phyloP scores from a whole-genome alignment of 257 asterid species.

The Sherardia arvensis region DNA sequence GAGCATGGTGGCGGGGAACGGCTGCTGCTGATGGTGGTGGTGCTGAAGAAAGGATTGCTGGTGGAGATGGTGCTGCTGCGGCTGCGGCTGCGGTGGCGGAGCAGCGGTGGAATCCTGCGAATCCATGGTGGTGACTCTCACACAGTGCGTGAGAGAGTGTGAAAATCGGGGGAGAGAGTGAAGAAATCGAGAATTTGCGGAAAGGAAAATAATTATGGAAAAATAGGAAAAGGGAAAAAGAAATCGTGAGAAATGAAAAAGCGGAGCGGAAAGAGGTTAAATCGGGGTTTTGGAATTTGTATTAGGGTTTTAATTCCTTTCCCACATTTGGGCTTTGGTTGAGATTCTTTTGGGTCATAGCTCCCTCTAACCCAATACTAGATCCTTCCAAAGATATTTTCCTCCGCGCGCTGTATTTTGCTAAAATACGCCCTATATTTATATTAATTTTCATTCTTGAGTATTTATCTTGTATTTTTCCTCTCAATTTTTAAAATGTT shows the following conservation, averaged over 20 bases:
- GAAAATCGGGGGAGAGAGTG: constrained; percentile 1
- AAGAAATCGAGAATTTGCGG: not conserved
- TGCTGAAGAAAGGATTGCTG: constrained; percentile 11
- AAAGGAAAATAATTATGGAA: not conserved
- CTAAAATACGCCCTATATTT: no score
- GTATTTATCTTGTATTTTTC: no score
- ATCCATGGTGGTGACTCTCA: constrained; percentile 14
- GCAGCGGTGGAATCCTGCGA: constrained; percentile 23
- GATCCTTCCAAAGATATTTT: not conserved
- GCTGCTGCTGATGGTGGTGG: constrained; percentile 7
- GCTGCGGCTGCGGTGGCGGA: constrained; percentile 16
- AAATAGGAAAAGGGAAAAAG: not conserved
- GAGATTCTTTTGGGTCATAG: not conserved
- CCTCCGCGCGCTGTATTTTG: no score
- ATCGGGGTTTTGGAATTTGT: constrained; percentile 6
- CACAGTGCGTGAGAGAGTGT: not conserved
- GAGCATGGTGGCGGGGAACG: constrained; percentile 9
- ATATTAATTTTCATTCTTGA: not conserved
- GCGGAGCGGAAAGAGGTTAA: constrained; percentile 16
- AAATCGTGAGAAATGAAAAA: not conserved
- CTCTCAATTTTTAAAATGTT: no score
- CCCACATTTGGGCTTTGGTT: not conserved
- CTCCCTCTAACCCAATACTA: no score
- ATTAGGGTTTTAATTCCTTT: constrained; percentile 15
- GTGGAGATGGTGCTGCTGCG: not conserved